These are phyloP conservation scores for Boletus barrowsii DNA, from an alignment of 768 basidiomycete species.

Conservation along the genomic window DNA sequence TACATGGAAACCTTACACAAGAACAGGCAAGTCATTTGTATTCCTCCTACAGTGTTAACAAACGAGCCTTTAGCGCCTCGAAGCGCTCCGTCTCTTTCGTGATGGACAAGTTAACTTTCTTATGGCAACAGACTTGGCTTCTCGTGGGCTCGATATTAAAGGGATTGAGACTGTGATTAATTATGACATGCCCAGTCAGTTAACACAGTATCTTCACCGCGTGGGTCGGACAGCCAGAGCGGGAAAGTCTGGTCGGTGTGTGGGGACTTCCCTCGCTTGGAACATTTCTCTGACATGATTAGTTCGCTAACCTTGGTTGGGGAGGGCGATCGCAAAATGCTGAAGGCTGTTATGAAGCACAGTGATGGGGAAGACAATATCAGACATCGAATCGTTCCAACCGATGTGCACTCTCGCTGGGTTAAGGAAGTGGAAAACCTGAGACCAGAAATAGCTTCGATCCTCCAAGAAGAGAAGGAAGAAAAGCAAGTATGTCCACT, in stretches of 20 bases:
- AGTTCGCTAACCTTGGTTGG: constrained; percentile 95
- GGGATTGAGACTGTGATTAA: constrained; percentile 98
- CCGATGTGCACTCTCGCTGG: constrained; percentile 72
- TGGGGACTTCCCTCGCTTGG: constrained; percentile 7
- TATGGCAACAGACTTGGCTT: constrained; percentile 95
- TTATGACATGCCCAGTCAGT: constrained; percentile 94
- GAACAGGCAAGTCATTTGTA: constrained; percentile 65
- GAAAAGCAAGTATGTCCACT: constrained; percentile 74
- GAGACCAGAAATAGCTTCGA: constrained; percentile 73
- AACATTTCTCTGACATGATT: constrained; percentile 7
- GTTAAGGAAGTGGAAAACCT: constrained; percentile 62
- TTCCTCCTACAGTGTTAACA: not conserved
- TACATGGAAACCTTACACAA: constrained; percentile 95
- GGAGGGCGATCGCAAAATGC: constrained; percentile 93
- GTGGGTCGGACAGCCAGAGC: constrained; percentile 97
- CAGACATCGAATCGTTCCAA: constrained; percentile 82
- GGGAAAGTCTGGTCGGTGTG: constrained; percentile 86
- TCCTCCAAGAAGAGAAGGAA: constrained; percentile 90
- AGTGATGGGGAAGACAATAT: constrained; percentile 75
- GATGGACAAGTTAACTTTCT: constrained; percentile 87
- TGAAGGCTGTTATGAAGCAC: constrained; percentile 93
- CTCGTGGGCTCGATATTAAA: constrained; percentile 95
- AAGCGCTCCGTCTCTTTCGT: constrained; percentile 82
- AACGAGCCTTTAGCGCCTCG: constrained; percentile 60
- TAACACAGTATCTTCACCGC: constrained; percentile 93